Conservation (phyloP, 1,284 basidiomycete species). For the Marasmius oreades region DNA sequence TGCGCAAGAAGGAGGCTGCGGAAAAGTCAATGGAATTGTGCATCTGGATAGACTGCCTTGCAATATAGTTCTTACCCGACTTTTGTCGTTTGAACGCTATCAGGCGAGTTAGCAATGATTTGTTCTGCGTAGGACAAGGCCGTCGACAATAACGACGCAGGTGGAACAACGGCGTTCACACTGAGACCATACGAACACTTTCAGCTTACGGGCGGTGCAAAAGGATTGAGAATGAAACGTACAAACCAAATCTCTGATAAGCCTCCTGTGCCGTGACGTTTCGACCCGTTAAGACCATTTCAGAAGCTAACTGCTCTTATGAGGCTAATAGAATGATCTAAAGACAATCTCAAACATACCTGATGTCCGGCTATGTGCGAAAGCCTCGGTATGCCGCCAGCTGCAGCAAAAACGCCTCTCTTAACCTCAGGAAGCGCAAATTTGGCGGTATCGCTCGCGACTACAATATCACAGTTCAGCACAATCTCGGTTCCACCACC, state of each 20-base stretch:
- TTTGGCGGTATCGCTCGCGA: conserved; percentile 68
- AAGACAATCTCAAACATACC: conserved; percentile 34
- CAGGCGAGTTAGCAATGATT: conserved; percentile 71
- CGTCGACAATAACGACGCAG: conserved; percentile 49
- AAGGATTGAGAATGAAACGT: conserved; percentile 28
- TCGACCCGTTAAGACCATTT: conserved; percentile 73
- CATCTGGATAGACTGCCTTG: not conserved
- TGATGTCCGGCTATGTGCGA: conserved; percentile 64
- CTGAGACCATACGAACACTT: conserved; percentile 30
- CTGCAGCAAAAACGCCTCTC: conserved; percentile 72
- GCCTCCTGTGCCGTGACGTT: conserved; percentile 68
- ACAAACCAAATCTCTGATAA: conserved; percentile 73
- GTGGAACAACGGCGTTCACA: conserved; percentile 66
- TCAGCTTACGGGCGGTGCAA: conserved; percentile 11
- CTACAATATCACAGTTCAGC: conserved; percentile 79
- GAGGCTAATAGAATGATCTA: not conserved
- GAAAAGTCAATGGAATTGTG: not conserved
- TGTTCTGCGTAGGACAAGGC: conserved; percentile 64
- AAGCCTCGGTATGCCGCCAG: conserved; percentile 75
- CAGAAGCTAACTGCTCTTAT: conserved; percentile 59
- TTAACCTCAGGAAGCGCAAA: conserved; percentile 83
- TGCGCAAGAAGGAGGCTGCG: conserved; percentile 47
- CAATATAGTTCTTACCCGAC: conserved; percentile 31
- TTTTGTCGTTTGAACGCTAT: conserved; percentile 79
- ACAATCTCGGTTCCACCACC: conserved; percentile 82